A percentile compares a stretch with the other conserved stretches of the same genome.
Evolutionary conservation across 1,284 basidiomycete species (phyloP).

Genomic region (Trametes sp.): DNA sequence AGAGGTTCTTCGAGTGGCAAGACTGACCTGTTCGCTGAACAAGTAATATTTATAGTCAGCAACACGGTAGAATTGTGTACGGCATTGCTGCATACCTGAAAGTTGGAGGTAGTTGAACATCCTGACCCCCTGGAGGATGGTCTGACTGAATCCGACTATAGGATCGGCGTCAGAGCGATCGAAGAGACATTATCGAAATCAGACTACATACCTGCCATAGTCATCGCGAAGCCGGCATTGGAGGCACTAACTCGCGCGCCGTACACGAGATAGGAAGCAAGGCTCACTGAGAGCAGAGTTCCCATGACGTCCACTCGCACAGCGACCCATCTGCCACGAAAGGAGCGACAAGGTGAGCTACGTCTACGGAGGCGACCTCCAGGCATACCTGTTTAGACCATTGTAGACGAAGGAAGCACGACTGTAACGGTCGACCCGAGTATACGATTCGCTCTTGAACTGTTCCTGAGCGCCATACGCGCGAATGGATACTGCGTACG

Average conservation of each 20-base stretch:
- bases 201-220: conserved; percentile 51
- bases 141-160: conserved; percentile 59
- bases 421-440: conserved; percentile 57
- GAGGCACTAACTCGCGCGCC: conserved; percentile 48
- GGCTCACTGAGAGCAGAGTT: conserved; percentile 53
- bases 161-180: background rate
- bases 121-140: conserved; percentile 64
- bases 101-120: conserved; percentile 65
- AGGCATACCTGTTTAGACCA: conserved; percentile 56
- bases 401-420: conserved; percentile 56
- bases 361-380: background rate
- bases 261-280: conserved; percentile 65
- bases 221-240: conserved; percentile 57
- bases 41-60: background rate
- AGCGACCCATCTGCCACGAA: conserved; percentile 25
- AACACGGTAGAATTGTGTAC: background rate
- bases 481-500: conserved; percentile 59
- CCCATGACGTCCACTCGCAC: conserved; percentile 54
- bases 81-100: conserved; percentile 45
- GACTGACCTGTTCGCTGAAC: conserved; percentile 1
- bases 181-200: background rate
- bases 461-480: conserved; percentile 61
- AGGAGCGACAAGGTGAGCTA: background rate
- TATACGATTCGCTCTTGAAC: conserved; percentile 53
- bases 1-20: background rate